Base-by-base conservation (phyloP, 495 filamentous ascomycete genomes). In the Penicillium goetzii region DNA sequence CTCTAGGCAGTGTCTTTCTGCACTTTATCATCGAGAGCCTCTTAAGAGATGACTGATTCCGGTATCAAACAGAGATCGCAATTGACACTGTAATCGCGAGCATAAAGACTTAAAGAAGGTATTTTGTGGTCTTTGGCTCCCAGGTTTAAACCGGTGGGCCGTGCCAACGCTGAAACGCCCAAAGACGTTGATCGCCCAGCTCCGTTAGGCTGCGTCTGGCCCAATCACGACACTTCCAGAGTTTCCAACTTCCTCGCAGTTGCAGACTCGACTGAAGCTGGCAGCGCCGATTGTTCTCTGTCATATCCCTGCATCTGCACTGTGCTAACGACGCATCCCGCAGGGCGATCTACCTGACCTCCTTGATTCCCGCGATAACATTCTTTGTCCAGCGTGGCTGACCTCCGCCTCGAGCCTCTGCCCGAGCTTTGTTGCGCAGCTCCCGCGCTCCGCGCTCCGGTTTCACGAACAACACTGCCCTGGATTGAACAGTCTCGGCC, bases 211-310 rank as follows among this genome's bases (percentile, higher is more conserved):
- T 52, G 32, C 55, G 41, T 34, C 56, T 65, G 25, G 53, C 47
- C 70, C 70, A 72, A 72, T 72, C 67, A 72, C 55, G 62, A 28
- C 36, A 53, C 63, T 70, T 70, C 65, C 70, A 67, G 62, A 57
- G 60, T 64, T 55, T 55, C 65, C 63, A 72, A 65, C 67, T 65
- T 54, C 30, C 33, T 45, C 51, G 63, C 55, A 54, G 34, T 63
- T 69, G 50, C 38, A 58, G 54, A 51, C 59, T 60, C 28, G 58
- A 41, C 49, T 45, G 23, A 55, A 54, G 30, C 38, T 54, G 47
- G 9, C 36, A 33, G 47, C 41, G 40, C 32, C 41, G 30, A 33
- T 34, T 33, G 36, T 21, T n/a, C 30, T 43, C 55, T 38, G 23
- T 25, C 55, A 41, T 43, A 47, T 47, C 15, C 55, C 26, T 40